Evolutionary conservation across 768 basidiomycete species (phyloP), one percentile per base, ranked within the genome.

Genomic region (Boletus edulis): DNA sequence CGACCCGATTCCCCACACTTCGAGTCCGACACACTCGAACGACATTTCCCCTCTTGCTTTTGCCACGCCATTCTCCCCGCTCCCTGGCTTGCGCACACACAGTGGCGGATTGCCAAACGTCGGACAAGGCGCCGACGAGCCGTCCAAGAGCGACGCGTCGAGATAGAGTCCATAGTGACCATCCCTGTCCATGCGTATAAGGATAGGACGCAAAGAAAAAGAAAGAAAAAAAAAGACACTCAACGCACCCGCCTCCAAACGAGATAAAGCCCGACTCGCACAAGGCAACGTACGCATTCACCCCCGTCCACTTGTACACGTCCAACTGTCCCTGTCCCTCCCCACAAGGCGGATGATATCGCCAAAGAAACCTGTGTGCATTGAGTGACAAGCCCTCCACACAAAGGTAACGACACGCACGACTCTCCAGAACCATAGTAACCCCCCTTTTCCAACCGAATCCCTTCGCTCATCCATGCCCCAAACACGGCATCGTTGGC

Each of bases 381-480:
- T 22, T 22, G 42, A 12, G 42, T 14, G 14, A 12, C 12, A 4
- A 4, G 34, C 5, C 11, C 22, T 35, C 13, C 4, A 35, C 34
- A 35, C 34, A 14, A 4, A 13, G 4, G 10, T 2, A 14, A 39
- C 17, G 38, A n/a, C 2, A 59, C 57, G 29, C 29, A 58, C 57
- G 91, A 91, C 62, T 95, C 94, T 8, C 95, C 95, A 51, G 86
- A 86, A 0, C 96, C 96, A 63, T 86, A 93, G 71, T 94, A 96
- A 2, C 80, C 78, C 4, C 81, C 78, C 50, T 80, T 81, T 44
- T 81, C 83, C 40, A 76, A 62, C 52, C 72, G 72, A n/a, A 70
- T 15, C 0, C 85, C 86, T 46, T 96, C 92, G 45, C 85, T 87
- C 49, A 93, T 71, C 82, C 86, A 98, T 3, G 76, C 89, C 1